Percentiles rank a stretch among this genome's conserved stretches.
Evolutionary conservation across 2,329 filamentous ascomycete genomes (phyloP).

Genomic region (Albophoma yamanashiensis): DNA sequence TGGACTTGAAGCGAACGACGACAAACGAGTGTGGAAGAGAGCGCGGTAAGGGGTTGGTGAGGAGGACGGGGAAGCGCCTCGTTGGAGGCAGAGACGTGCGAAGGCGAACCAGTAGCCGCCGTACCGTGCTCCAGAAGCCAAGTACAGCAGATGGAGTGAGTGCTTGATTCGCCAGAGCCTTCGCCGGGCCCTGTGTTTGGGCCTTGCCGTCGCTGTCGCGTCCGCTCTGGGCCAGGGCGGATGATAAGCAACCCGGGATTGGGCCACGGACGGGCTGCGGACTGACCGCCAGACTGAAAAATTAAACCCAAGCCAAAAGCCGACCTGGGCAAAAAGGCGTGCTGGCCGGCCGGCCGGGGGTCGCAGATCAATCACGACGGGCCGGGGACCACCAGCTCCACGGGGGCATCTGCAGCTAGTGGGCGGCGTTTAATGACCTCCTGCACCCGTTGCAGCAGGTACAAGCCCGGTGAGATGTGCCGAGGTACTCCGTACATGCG

Average conservation of each 20-base stretch:
- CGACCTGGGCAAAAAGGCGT: neutral
- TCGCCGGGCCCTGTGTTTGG: neutral
- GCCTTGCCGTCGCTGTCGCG: neutral
- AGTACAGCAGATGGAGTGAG: neutral
- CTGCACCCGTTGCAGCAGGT: neutral
- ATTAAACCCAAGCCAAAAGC: neutral
- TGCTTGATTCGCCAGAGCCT: neutral
- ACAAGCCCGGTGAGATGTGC: too few species aligned
- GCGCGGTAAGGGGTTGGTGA: neutral
- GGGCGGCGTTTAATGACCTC: conserved; percentile 7
- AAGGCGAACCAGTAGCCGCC: neutral
- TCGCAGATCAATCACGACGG: neutral
- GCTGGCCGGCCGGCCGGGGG: neutral
- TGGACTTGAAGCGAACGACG: neutral
- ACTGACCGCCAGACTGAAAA: neutral
- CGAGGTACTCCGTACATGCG: too few species aligned
- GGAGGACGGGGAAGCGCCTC: neutral
- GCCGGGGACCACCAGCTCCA: neutral
- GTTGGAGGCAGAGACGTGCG: neutral
- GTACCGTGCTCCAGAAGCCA: neutral
- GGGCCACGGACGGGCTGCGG: neutral
- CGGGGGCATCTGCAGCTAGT: conserved; percentile 1
- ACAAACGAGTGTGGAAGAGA: neutral
- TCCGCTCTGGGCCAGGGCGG: neutral
- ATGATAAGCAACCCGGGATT: neutral